phyloP scores from a whole-genome alignment of 805 yeast species.

The Saccharomycopsis olivae region DNA sequence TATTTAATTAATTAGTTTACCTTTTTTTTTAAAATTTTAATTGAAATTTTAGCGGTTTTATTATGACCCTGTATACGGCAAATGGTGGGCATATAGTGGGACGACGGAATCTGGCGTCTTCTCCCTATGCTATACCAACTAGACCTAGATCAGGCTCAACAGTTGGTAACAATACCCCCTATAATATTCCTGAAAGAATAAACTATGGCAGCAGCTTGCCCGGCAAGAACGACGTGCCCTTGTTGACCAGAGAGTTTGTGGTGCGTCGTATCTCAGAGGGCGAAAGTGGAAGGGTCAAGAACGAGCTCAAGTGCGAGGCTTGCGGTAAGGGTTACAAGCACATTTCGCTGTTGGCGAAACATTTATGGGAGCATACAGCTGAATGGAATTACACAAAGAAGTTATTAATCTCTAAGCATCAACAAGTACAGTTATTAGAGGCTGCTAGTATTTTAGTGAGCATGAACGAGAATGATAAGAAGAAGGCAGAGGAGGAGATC shows the following conservation, averaged over 20 bases:
- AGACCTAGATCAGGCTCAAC: slow-evolving; percentile 13
- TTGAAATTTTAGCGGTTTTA: too few relatives aligned
- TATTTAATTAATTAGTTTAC: too few relatives aligned
- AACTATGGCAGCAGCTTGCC: not conserved
- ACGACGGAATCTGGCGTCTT: slow-evolving; percentile 14
- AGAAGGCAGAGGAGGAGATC: not conserved
- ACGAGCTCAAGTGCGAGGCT: slow-evolving; percentile 78
- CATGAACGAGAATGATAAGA: slow-evolving; percentile 39
- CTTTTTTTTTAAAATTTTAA: too few relatives aligned
- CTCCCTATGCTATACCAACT: slow-evolving; percentile 17
- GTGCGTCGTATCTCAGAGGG: slow-evolving; percentile 80
- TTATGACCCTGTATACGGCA: slow-evolving; percentile 13
- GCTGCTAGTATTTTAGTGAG: slow-evolving; percentile 71
- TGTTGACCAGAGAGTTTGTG: slow-evolving; percentile 56
- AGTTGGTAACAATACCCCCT: slow-evolving; percentile 9
- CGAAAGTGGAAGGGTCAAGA: slow-evolving; percentile 74
- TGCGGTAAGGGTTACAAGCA: slow-evolving; percentile 91
- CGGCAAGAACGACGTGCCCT: slow-evolving; percentile 22
- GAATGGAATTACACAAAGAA: slow-evolving; percentile 87
- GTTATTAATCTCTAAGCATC: slow-evolving; percentile 73
- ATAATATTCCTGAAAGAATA: slow-evolving; percentile 13
- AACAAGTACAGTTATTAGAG: slow-evolving; percentile 74
- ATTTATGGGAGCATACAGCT: slow-evolving; percentile 90
- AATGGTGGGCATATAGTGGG: slow-evolving; percentile 3
- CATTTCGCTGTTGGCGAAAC: slow-evolving; percentile 78